Conservation (phyloP, 257 asterid genomes). For the Asclepias syriaca region DNA sequence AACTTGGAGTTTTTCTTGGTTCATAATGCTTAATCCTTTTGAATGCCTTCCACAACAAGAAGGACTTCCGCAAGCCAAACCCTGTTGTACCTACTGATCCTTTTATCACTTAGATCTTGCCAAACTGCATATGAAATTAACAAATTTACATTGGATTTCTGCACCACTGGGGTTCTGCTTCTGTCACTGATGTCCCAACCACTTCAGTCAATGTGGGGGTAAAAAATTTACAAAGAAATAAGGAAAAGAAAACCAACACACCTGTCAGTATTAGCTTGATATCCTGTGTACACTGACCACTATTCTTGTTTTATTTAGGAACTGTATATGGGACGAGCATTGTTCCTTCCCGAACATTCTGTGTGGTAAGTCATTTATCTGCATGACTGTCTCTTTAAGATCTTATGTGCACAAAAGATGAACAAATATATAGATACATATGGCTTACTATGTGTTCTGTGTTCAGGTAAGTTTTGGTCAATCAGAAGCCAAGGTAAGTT, state of each 20-base stretch:
- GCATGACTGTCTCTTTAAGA: slow-evolving; percentile 7
- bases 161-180: not conserved
- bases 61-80: not conserved
- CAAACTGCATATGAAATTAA: not conserved
- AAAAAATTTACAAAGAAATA: not conserved
- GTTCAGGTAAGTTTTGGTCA: slow-evolving; percentile 86
- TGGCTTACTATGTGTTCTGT: slow-evolving; percentile 3
- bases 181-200: not conserved
- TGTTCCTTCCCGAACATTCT: slow-evolving; percentile 86
- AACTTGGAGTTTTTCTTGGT: not conserved
- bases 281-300: not conserved
- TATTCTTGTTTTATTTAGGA: slow-evolving; percentile 37
- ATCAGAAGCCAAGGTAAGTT: slow-evolving; percentile 89
- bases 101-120: not conserved
- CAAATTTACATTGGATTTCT: not conserved
- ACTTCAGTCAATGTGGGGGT: not conserved
- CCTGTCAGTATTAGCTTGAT: not conserved
- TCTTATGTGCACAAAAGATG: not conserved
- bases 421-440: not conserved
- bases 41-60: not conserved
- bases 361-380: slow-evolving; percentile 57
- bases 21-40: not conserved
- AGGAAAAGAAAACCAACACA: not conserved
- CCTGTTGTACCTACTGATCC: not conserved
- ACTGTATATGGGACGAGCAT: slow-evolving; percentile 74